Percentiles rank a stretch among this genome's conserved stretches.
Evolutionary conservation across 2,329 filamentous ascomycete genomes (phyloP).

Genomic region (Fusarium nelsonii): DNA sequence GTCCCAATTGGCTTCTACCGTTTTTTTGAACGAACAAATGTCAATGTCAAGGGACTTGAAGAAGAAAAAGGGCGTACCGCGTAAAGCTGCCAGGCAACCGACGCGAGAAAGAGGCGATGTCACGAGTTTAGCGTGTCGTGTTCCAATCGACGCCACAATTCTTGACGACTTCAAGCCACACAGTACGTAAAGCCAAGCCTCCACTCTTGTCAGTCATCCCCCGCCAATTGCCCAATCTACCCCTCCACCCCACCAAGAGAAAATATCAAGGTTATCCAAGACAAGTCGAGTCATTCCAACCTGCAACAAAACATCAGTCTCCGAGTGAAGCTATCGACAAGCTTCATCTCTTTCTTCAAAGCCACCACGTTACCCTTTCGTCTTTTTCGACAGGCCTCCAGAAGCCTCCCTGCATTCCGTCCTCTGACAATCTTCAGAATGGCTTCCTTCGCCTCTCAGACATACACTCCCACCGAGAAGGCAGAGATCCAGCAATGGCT

Average conservation of each 20-base stretch:
- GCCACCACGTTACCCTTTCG: slow-evolving; percentile 60
- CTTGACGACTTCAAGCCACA: not conserved
- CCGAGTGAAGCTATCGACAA: slow-evolving; percentile 43
- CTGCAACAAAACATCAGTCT: slow-evolving; percentile 11
- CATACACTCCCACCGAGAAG: slow-evolving; percentile 83
- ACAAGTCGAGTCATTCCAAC: slow-evolving; percentile 9
- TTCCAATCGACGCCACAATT: slow-evolving; percentile 6
- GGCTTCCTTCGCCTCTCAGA: slow-evolving; percentile 73
- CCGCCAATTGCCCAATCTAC: slow-evolving; percentile 25
- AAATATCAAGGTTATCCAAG: slow-evolving; percentile 32
- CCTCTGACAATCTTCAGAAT: slow-evolving; percentile 62
- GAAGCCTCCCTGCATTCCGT: slow-evolving; percentile 56
- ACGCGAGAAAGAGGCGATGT: slow-evolving; percentile 55
- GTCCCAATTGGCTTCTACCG: not conserved
- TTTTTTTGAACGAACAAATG: slow-evolving; percentile 28
- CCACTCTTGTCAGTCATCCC: not conserved
- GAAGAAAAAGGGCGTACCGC: slow-evolving; percentile 27
- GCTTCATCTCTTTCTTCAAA: slow-evolving; percentile 43
- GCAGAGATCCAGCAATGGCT: slow-evolving; percentile 92
- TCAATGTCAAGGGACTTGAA: slow-evolving; percentile 3
- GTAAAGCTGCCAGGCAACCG: slow-evolving; percentile 43
- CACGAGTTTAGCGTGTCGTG: slow-evolving; percentile 49
- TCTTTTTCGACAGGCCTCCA: slow-evolving; percentile 50
- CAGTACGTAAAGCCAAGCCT: too few relatives aligned
- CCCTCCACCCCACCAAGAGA: slow-evolving; percentile 47